Base-by-base conservation (phyloP, 179 eudicot genomes). In the Silene coronaria region DNA sequence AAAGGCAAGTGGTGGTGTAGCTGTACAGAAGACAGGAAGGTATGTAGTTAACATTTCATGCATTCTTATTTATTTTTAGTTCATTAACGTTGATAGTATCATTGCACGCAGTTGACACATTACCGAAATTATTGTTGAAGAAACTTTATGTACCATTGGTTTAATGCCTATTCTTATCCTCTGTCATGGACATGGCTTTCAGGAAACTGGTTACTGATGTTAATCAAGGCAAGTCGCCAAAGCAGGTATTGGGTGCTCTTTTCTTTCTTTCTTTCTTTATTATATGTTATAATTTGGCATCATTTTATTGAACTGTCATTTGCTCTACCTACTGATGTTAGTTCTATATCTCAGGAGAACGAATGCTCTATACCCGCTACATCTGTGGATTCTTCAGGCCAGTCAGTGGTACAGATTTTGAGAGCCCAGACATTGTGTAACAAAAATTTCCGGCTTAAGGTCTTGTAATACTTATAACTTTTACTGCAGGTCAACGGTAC, bases 181-280 rank as follows among this genome's bases (percentile, higher is more conserved):
- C 24, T 64, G 57, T 24, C 60, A 9, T 22, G 66, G 45, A 32
- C 73, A 34, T 75, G 63, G 26, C 2, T 61, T 58, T 82, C 84
- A 93, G 98, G 93, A 86, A 79, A 72, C 72, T 89, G 42, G 88
- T 85, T 75, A 84, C 76, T 65, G 88, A 86, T 73, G 77, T 70
- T 67, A 81, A 75, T 62, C 77, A 67, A 22, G 70, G 67, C 24
- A 81, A 76, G 34, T 84, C 67, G 19, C 63, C 79, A 61, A 65
- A 85, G 53, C 84, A 83, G 96, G 97, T 90, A 83, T 60, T 63
- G 5, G 19, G 45, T 53, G 10, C 27, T 32, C 55, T 26, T 27
- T 23, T 24, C 13, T 26, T 61, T 26, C 66, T 7, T 7, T 61
- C n/a, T 24, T 62, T 27, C 14, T 48, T 3, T 12, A n/a, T 11